Evolutionary conservation across 768 basidiomycete species (phyloP).

Genomic region (Tephrocybe sp.): DNA sequence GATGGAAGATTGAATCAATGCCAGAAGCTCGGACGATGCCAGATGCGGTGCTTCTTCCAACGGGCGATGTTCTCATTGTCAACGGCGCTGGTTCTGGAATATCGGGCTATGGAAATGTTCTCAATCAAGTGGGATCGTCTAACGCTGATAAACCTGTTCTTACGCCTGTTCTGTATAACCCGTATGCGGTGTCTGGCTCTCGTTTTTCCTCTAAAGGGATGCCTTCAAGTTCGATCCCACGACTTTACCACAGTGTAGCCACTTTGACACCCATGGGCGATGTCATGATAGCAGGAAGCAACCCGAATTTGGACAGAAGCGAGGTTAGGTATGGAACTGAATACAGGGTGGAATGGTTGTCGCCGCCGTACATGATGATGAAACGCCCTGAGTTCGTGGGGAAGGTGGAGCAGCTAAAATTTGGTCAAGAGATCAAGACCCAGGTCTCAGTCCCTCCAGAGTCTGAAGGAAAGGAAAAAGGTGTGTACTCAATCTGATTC

Average conservation of each 20-base stretch:
- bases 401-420: conserved; percentile 37
- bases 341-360: conserved; percentile 85
- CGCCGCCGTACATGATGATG: conserved; percentile 75
- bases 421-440: conserved; percentile 38
- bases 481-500: conserved; percentile 31
- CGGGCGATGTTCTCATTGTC: conserved; percentile 69
- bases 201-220: conserved; percentile 63
- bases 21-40: conserved; percentile 75
- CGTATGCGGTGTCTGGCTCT: conserved; percentile 46
- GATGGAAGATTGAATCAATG: conserved; percentile 79
- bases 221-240: conserved; percentile 64
- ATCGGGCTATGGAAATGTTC: conserved; percentile 77
- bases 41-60: conserved; percentile 80
- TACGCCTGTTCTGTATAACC: conserved; percentile 71
- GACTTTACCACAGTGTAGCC: conserved; percentile 84
- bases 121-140: conserved; percentile 66
- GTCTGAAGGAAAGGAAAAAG: conserved; percentile 14
- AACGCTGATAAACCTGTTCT: conserved; percentile 77
- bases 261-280: conserved; percentile 71
- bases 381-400: conserved; percentile 53
- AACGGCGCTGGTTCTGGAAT: conserved; percentile 77
- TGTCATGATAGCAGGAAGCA: conserved; percentile 81
- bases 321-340: conserved; percentile 77
- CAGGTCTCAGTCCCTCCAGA: conserved; percentile 40
- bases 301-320: conserved; percentile 80